phyloP scores from a whole-genome alignment of 306 rosid genomes.

The Pterocarpus santalinus region DNA sequence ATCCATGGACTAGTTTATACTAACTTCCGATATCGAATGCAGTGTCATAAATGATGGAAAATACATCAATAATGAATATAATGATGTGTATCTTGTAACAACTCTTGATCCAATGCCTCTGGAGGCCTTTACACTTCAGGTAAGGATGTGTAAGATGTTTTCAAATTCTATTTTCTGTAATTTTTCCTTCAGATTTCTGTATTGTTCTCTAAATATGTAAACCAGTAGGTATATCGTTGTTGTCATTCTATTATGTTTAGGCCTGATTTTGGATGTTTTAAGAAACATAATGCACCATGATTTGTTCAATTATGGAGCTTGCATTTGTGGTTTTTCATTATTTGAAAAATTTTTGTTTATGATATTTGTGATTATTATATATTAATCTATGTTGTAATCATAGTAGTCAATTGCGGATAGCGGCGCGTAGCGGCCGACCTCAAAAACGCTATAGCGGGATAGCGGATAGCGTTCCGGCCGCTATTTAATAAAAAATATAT shows the following conservation, averaged over 20 bases:
- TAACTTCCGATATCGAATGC: slow-evolving; percentile 56
- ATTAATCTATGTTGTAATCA: neutral
- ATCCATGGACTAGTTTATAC: slow-evolving; percentile 42
- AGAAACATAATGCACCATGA: slow-evolving; percentile 4
- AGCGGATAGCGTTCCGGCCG: too few species aligned
- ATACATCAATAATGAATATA: slow-evolving; percentile 82
- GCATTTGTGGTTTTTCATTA: slow-evolving; percentile 17
- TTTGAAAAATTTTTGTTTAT: slow-evolving; percentile 21
- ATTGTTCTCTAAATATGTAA: slow-evolving; percentile 10
- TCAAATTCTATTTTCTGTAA: slow-evolving; percentile 21
- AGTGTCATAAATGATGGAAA: slow-evolving; percentile 81
- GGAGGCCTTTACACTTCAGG: slow-evolving; percentile 96
- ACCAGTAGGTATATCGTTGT: neutral
- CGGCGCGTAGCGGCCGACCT: too few species aligned
- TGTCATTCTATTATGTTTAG: neutral
- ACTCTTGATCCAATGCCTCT: slow-evolving; percentile 86
- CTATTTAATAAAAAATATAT: too few species aligned
- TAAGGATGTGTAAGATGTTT: slow-evolving; percentile 50
- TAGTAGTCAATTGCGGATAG: too few species aligned
- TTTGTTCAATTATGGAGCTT: slow-evolving; percentile 34
- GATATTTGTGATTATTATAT: slow-evolving; percentile 5
- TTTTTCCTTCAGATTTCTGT: slow-evolving; percentile 8
- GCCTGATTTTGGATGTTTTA: slow-evolving; percentile 10
- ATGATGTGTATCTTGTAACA: slow-evolving; percentile 91
- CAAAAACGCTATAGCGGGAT: too few species aligned